Evolutionary conservation across 371 early-diverging fungal genomes (phyloP).

Genomic region (Homolaphlyctis polyrhiza): DNA sequence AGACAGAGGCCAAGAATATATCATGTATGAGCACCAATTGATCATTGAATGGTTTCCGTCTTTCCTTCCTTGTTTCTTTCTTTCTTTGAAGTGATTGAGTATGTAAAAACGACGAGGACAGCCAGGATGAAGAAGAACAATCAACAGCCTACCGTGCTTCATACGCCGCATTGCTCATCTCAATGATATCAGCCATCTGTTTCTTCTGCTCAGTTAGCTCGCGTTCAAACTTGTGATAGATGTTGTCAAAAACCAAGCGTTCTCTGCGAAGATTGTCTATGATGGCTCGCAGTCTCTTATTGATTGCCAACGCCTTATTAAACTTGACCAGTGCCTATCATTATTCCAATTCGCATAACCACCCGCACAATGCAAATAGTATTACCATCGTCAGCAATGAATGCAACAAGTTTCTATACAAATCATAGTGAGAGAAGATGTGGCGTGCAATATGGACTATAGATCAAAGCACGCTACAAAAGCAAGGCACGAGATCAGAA

Average conservation of each 20-base stretch:
- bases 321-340: constrained; percentile 47
- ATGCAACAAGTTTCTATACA: no score
- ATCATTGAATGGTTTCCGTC: no score
- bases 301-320: constrained; percentile 49
- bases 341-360: background rate
- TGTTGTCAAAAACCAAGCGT: constrained; percentile 49
- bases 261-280: constrained; percentile 52
- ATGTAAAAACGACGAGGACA: no score
- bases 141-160: constrained; percentile 40
- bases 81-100: background rate
- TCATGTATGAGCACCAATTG: no score
- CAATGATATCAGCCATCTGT: constrained; percentile 53
- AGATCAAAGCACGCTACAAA: no score
- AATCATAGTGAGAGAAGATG: no score
- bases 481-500: no score
- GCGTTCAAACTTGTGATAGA: constrained; percentile 48
- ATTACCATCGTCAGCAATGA: no score
- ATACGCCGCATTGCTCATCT: constrained; percentile 50
- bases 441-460: no score
- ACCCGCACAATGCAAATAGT: no score
- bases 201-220: constrained; percentile 51
- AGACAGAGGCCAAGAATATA: no score
- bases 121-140: background rate
- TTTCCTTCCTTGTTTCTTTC: no score
- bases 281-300: constrained; percentile 39